Conservation (phyloP, 345 rosid genomes). For the Passiflora organensis region DNA sequence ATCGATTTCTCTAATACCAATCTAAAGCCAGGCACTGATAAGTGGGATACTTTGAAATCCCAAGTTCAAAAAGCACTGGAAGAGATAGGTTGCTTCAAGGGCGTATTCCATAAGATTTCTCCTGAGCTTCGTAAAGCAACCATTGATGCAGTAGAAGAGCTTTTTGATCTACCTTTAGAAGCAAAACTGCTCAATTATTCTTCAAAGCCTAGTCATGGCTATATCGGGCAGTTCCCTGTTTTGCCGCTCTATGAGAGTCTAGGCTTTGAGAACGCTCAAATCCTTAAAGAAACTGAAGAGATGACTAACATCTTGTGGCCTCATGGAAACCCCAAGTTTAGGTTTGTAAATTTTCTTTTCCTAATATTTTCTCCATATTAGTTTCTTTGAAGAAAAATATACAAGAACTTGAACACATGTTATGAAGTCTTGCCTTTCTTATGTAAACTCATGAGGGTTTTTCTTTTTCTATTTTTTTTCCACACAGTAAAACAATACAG, state of each 20-base stretch:
- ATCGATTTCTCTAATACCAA: slow-evolving; percentile 27
- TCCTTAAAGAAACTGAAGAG: not conserved
- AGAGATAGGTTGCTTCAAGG: slow-evolving; percentile 37
- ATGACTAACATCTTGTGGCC: slow-evolving; percentile 37
- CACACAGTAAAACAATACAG: slow-evolving; percentile 16
- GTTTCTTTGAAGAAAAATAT: too few species aligned
- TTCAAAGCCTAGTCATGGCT: slow-evolving; percentile 35
- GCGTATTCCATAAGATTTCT: slow-evolving; percentile 19
- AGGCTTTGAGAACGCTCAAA: slow-evolving; percentile 23
- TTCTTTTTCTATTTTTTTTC: too few species aligned
- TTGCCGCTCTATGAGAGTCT: slow-evolving; percentile 29
- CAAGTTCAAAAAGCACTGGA: slow-evolving; percentile 25
- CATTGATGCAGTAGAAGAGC: slow-evolving; percentile 15
- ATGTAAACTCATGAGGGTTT: too few species aligned
- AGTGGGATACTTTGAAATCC: slow-evolving; percentile 15
- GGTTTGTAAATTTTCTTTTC: too few species aligned
- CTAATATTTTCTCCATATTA: too few species aligned
- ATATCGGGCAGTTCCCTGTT: slow-evolving; percentile 15
- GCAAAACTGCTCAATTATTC: slow-evolving; percentile 23
- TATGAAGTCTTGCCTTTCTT: too few species aligned
- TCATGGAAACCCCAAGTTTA: slow-evolving; percentile 24
- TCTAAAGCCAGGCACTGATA: slow-evolving; percentile 21
- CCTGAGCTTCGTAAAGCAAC: slow-evolving; percentile 8
- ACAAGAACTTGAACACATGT: too few species aligned
- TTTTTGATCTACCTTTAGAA: slow-evolving; percentile 32